Conservation (phyloP, 176 grass and related monocot species). For the Bolboschoenus planiculmis region DNA sequence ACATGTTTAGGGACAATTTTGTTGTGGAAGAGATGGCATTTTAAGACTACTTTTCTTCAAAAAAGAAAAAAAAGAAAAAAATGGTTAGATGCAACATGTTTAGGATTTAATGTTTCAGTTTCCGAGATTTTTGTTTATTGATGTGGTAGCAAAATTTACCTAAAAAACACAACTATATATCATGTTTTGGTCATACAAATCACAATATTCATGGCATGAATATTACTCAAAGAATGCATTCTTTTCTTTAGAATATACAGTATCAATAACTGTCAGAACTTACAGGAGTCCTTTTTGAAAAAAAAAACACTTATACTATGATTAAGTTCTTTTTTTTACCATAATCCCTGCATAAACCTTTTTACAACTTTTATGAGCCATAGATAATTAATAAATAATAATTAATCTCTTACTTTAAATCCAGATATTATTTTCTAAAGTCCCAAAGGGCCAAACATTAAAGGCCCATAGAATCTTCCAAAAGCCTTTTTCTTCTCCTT, state of each 20-base stretch:
- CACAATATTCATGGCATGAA: neutral
- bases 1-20: neutral
- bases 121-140: neutral
- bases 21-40: too few species aligned
- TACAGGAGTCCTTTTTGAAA: too few species aligned
- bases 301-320: neutral
- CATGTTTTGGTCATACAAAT: too few species aligned
- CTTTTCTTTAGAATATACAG: too few species aligned
- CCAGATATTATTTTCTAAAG: neutral
- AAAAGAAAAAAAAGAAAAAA: too few species aligned
- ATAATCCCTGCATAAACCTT: neutral
- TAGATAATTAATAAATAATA: too few species aligned
- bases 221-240: too few species aligned
- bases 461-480: constrained; percentile 60
- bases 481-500: constrained; percentile 25
- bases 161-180: too few species aligned
- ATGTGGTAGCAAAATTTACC: too few species aligned
- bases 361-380: neutral
- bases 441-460: constrained; percentile 32
- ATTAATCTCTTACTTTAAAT: neutral
- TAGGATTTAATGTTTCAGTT: neutral
- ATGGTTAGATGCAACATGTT: too few species aligned
- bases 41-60: too few species aligned
- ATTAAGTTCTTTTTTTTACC: neutral
- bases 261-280: too few species aligned